Conservation (phyloP, 495 filamentous ascomycete genomes). For the Venustampulla echinocandica region DNA sequence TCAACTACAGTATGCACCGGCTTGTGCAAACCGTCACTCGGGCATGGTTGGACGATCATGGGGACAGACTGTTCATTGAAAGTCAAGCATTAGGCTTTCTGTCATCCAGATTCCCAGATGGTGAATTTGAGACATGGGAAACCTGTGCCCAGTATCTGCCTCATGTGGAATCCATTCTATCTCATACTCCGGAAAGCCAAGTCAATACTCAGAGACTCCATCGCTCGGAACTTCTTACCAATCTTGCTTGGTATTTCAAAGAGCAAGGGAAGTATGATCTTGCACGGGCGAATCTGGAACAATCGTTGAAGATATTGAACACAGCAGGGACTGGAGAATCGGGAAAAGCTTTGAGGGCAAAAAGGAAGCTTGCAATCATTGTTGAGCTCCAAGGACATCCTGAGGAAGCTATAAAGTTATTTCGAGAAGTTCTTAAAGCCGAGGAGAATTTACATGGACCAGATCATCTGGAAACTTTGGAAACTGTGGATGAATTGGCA, state of each 20-base stretch:
- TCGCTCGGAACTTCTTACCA: background rate
- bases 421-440: background rate
- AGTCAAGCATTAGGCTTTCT: background rate
- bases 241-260: background rate
- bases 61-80: background rate
- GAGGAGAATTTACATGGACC: background rate
- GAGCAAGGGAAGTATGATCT: background rate
- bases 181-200: background rate
- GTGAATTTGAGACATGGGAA: background rate
- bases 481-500: background rate
- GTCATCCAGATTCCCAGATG: constrained; percentile 1
- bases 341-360: background rate
- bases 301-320: background rate
- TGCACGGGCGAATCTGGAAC: background rate
- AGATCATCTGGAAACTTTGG: background rate
- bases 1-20: constrained; percentile 32
- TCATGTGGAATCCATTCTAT: constrained; percentile 1
- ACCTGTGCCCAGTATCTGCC: constrained; percentile 2
- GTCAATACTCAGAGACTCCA: background rate
- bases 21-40: constrained; percentile 36
- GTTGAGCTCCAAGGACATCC: background rate
- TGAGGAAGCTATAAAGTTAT: background rate
- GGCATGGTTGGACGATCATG: constrained; percentile 29
- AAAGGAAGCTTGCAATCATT: background rate
- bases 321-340: background rate